phyloP scores from a whole-genome alignment of 1,284 basidiomycete genomes.

The Bjerkandera adusta region DNA sequence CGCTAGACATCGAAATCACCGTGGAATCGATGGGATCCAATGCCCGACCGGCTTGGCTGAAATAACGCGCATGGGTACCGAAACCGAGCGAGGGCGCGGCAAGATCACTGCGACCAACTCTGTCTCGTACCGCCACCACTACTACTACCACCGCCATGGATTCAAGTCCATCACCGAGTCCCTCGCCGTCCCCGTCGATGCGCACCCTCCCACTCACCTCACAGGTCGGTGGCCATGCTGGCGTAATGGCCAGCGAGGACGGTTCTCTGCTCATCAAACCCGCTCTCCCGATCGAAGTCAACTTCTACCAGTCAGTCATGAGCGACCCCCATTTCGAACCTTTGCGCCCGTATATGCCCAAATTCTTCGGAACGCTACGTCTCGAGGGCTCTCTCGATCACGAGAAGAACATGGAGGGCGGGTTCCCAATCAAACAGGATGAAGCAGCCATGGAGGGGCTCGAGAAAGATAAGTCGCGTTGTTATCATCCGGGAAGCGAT shows the following conservation, averaged over 20 bases:
- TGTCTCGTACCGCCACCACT: neutral
- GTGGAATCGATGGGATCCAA: too few relatives aligned
- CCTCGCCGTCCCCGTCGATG: neutral
- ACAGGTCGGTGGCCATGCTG: slow-evolving; percentile 90
- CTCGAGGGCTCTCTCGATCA: slow-evolving; percentile 58
- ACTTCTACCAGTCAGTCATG: slow-evolving; percentile 75
- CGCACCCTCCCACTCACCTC: slow-evolving; percentile 32
- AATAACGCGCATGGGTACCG: too few relatives aligned
- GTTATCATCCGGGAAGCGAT: neutral
- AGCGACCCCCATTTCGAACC: slow-evolving; percentile 38
- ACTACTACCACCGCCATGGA: too few relatives aligned
- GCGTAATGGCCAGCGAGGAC: slow-evolving; percentile 73
- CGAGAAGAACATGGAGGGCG: slow-evolving; percentile 23
- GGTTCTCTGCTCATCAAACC: slow-evolving; percentile 86
- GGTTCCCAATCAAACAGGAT: slow-evolving; percentile 18
- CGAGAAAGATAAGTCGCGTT: slow-evolving; percentile 49
- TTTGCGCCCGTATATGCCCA: slow-evolving; percentile 62
- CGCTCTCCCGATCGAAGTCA: slow-evolving; percentile 68
- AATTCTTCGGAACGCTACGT: slow-evolving; percentile 74
- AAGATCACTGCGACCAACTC: too few relatives aligned
- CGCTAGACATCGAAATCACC: too few relatives aligned
- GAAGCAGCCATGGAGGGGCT: slow-evolving; percentile 22
- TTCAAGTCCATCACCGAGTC: too few relatives aligned
- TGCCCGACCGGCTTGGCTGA: too few relatives aligned
- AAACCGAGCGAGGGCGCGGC: too few relatives aligned